phyloP scores from a whole-genome alignment of 2,329 filamentous ascomycete species.

The Fusarium sp. region DNA sequence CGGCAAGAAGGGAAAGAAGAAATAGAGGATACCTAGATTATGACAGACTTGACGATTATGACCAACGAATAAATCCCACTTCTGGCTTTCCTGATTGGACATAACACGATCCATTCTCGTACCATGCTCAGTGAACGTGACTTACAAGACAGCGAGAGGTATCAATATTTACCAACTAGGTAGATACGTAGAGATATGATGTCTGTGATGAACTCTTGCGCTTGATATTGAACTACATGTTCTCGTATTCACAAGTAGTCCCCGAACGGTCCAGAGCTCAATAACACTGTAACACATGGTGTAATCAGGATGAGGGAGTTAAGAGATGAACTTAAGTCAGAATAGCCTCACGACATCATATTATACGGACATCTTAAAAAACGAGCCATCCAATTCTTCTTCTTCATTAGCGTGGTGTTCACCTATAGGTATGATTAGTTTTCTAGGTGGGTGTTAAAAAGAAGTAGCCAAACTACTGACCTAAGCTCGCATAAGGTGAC shows the following conservation, averaged over 20 bases:
- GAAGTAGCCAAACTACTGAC: neutral
- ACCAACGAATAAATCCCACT: neutral
- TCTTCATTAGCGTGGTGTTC: neutral
- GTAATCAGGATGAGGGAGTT: neutral
- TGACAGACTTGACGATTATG: neutral
- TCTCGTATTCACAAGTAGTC: neutral
- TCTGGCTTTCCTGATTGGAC: neutral
- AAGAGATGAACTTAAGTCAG: neutral
- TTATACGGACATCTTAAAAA: neutral
- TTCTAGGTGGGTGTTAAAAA: neutral
- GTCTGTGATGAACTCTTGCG: neutral
- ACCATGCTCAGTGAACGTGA: neutral
- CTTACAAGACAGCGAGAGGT: neutral
- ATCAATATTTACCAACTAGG: neutral
- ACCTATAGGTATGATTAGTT: no score
- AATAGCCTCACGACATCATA: neutral
- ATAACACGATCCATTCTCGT: neutral
- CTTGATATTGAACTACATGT: neutral
- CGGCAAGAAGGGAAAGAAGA: conserved; percentile 62
- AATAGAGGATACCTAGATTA: conserved; percentile 42
- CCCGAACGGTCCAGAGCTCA: neutral
- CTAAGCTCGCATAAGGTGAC: neutral
- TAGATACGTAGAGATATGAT: no score
- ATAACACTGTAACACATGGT: neutral
- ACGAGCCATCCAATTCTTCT: neutral